Percentiles rank a stretch among this genome's conserved stretches.
Evolutionary conservation across 1,284 basidiomycete species (phyloP).

Genomic region (Microbotryomycetes sp.): DNA sequence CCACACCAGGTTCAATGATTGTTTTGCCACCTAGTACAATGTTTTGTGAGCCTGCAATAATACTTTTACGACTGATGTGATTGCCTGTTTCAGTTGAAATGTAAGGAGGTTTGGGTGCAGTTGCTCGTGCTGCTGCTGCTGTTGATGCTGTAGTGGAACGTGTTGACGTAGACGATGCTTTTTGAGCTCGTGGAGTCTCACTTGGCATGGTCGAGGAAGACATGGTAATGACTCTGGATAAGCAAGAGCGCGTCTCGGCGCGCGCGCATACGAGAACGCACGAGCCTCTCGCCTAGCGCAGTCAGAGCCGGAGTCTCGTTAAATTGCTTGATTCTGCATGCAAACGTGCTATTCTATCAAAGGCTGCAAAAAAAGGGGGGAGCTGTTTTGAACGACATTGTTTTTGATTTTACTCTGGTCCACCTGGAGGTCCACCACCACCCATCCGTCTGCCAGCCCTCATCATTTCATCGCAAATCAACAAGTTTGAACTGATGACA

Average conservation of each 20-base stretch:
- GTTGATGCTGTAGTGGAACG: background rate
- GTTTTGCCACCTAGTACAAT: constrained; percentile 97
- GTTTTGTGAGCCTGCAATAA: constrained; percentile 91
- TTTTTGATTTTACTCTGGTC: background rate
- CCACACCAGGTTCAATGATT: constrained; percentile 80
- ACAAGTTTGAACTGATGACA: constrained; percentile 92
- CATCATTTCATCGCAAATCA: constrained; percentile 46
- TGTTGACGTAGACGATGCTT: background rate
- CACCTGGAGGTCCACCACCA: background rate
- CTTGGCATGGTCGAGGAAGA: too few species aligned
- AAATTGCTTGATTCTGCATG: too few species aligned
- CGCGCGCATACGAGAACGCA: too few species aligned
- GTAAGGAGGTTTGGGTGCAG: constrained; percentile 9
- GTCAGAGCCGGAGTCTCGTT: too few species aligned
- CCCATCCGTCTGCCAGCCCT: background rate
- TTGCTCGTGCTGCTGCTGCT: background rate
- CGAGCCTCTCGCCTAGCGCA: too few species aligned
- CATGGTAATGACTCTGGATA: too few species aligned
- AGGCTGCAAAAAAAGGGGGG: too few species aligned
- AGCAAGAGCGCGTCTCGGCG: too few species aligned
- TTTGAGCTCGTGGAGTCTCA: background rate
- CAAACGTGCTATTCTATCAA: too few species aligned
- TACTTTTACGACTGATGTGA: constrained; percentile 86
- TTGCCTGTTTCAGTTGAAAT: constrained; percentile 62
- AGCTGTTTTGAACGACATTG: too few species aligned